Evolutionary conservation across 2,329 filamentous ascomycete genomes (phyloP).

Genomic region (Zymoseptoria crescenta): DNA sequence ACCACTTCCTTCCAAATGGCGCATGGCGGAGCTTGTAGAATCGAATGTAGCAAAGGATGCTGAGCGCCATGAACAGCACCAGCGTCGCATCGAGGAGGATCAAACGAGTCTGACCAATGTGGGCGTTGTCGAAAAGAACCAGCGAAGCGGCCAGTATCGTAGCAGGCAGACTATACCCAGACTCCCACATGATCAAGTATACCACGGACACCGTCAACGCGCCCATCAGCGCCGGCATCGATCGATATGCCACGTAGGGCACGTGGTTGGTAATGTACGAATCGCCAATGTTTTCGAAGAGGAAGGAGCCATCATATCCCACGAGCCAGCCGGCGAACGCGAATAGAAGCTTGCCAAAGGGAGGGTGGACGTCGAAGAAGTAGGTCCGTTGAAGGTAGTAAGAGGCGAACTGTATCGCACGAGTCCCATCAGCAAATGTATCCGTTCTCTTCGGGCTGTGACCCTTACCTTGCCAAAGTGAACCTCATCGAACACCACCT

Average conservation of each 20-base stretch:
- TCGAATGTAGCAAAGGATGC: conserved; percentile 86
- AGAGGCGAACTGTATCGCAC: conserved; percentile 41
- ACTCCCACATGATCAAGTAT: conserved; percentile 99
- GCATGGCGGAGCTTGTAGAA: conserved; percentile 94
- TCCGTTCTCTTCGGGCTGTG: conserved; percentile 19
- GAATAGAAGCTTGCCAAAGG: conserved; percentile 95
- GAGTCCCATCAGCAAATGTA: conserved; percentile 1
- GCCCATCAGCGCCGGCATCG: conserved; percentile 84
- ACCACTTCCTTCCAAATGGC: conserved; percentile 93
- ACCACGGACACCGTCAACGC: conserved; percentile 88
- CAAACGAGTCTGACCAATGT: conserved; percentile 90
- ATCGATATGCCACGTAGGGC: conserved; percentile 91
- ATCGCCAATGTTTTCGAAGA: conserved; percentile 98
- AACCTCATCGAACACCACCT: conserved; percentile 98
- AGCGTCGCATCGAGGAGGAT: conserved; percentile 92
- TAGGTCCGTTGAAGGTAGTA: conserved; percentile 93
- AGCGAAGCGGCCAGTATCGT: conserved; percentile 79
- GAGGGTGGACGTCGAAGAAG: conserved; percentile 99
- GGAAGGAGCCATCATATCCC: conserved; percentile 92
- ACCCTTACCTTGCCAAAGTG: conserved; percentile 89
- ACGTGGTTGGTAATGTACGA: conserved; percentile 97
- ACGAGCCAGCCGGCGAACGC: conserved; percentile 96
- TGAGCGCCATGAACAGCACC: conserved; percentile 92
- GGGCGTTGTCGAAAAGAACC: conserved; percentile 92
- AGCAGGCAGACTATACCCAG: conserved; percentile 89